phyloP scores from a whole-genome alignment of 306 rosid species.

The Casuarina cunninghamiana region DNA sequence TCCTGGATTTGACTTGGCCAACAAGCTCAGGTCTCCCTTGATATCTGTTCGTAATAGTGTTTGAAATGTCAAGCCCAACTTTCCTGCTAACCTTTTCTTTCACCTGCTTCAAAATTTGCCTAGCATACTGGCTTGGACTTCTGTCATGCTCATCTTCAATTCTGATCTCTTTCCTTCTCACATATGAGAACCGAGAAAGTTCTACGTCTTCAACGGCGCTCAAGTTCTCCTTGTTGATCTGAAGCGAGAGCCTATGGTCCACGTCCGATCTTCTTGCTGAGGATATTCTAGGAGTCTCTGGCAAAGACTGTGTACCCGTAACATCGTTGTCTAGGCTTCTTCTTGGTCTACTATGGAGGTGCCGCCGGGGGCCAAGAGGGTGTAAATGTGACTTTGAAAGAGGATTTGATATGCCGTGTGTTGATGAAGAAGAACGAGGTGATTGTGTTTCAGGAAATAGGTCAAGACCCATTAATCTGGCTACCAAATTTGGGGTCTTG shows the following conservation, averaged over 20 bases:
- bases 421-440: constrained; percentile 36
- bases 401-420: constrained; percentile 32
- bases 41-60: constrained; percentile 49
- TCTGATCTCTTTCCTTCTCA: constrained; percentile 37
- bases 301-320: constrained; percentile 52
- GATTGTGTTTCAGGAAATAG: constrained; percentile 73
- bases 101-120: constrained; percentile 73
- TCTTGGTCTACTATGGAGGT: constrained; percentile 37
- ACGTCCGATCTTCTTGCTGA: constrained; percentile 68
- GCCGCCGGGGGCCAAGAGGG: constrained; percentile 26
- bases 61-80: constrained; percentile 77
- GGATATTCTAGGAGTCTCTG: constrained; percentile 78
- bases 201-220: constrained; percentile 43
- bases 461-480: constrained; percentile 95
- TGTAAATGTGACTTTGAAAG: constrained; percentile 28
- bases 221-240: constrained; percentile 64
- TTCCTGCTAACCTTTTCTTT: constrained; percentile 65
- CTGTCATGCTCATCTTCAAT: constrained; percentile 37
- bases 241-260: constrained; percentile 78
- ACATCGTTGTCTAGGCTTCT: constrained; percentile 34
- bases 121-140: constrained; percentile 61
- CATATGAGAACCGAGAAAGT: constrained; percentile 42
- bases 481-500: constrained; percentile 89
- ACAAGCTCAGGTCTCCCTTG: constrained; percentile 36
- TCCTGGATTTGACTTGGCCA: constrained; percentile 42